phyloP scores from a whole-genome alignment of 495 filamentous ascomycete genomes.

The Penicillium silybi region DNA sequence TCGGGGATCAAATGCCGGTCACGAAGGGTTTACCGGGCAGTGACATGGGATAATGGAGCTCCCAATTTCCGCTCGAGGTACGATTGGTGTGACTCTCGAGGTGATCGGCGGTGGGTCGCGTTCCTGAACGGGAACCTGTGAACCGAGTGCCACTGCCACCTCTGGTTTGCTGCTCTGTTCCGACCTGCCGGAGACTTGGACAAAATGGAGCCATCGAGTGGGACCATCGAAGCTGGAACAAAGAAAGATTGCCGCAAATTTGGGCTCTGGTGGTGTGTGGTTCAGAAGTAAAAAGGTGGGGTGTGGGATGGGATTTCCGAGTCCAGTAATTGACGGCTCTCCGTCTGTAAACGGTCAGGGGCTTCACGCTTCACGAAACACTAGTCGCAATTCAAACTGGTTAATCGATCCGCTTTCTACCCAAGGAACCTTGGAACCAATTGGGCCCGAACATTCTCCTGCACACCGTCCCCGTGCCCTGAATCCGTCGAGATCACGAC shows the following conservation, averaged over 20 bases:
- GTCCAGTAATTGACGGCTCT: neutral
- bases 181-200: conserved; percentile 4
- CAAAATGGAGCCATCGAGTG: neutral
- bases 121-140: conserved; percentile 15
- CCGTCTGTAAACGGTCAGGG: neutral
- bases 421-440: neutral
- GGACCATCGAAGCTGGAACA: neutral
- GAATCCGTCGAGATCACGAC: neutral
- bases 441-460: neutral
- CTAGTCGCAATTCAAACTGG: neutral
- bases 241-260: conserved; percentile 1
- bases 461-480: neutral
- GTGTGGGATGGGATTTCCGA: neutral
- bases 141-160: conserved; percentile 16
- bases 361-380: neutral
- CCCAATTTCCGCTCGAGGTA: conserved; percentile 20
- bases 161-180: conserved; percentile 13
- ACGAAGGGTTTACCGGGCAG: neutral
- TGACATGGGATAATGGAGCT: conserved; percentile 10
- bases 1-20: neutral
- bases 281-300: too few species aligned
- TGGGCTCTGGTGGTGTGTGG: neutral
- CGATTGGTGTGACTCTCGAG: conserved; percentile 26
- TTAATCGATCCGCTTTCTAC: neutral
- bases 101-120: conserved; percentile 21